Percentiles rank a stretch among this genome's conserved stretches.
phyloP scores from a whole-genome alignment of 1,284 basidiomycete species.

The Naganishia albida region DNA sequence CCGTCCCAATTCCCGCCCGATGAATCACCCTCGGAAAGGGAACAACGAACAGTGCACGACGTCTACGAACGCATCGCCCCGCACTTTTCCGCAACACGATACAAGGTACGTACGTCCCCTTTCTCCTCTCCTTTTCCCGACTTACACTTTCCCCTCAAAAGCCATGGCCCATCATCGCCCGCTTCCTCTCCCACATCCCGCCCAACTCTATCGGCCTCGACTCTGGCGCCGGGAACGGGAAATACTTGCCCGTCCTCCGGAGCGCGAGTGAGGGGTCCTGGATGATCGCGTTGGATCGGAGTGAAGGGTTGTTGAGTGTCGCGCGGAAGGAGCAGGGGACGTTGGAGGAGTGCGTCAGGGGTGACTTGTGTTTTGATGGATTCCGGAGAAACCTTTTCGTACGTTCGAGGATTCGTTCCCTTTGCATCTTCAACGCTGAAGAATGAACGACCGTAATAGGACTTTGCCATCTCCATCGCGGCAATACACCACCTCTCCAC shows the following conservation, averaged over 20 bases:
- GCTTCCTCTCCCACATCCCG: conserved; percentile 74
- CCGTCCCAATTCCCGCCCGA: conserved; percentile 26
- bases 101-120: conserved; percentile 69
- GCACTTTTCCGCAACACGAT: conserved; percentile 90
- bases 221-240: conserved; percentile 95
- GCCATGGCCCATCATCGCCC: conserved; percentile 92
- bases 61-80: conserved; percentile 88
- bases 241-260: conserved; percentile 72
- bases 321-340: conserved; percentile 56
- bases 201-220: conserved; percentile 84
- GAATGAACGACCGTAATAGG: conserved; percentile 61
- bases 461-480: conserved; percentile 92
- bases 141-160: conserved; percentile 45
- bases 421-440: background rate
- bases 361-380: conserved; percentile 64
- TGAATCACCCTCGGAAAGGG: conserved; percentile 33
- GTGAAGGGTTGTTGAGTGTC: conserved; percentile 71
- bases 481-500: conserved; percentile 93
- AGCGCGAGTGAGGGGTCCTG: conserved; percentile 48
- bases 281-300: conserved; percentile 81
- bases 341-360: conserved; percentile 50
- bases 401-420: conserved; percentile 48
- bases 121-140: conserved; percentile 18
- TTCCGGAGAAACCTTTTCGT: conserved; percentile 80
- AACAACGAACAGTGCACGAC: conserved; percentile 63